Evolutionary conservation across 2,329 filamentous ascomycete species (phyloP).

Genomic region (Sordariomycetes sp.): DNA sequence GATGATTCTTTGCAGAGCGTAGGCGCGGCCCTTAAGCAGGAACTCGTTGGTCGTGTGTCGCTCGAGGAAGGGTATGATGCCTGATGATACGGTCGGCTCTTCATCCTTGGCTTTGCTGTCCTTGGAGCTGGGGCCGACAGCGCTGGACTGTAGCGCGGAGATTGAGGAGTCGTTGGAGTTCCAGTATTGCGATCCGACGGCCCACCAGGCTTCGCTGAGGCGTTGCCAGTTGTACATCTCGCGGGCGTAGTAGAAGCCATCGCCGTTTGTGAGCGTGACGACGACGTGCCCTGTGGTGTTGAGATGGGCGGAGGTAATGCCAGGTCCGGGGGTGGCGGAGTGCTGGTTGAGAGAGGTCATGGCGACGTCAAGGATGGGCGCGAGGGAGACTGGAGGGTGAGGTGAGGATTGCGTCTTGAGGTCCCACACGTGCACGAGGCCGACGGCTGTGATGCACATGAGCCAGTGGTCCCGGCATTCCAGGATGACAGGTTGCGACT

Average conservation of each 20-base stretch:
- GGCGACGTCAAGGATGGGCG: constrained; percentile 80
- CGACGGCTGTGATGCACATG: constrained; percentile 79
- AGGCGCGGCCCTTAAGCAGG: constrained; percentile 82
- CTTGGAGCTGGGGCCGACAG: constrained; percentile 47
- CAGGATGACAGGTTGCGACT: constrained; percentile 88
- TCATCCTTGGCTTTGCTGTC: constrained; percentile 32
- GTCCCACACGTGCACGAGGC: constrained; percentile 91
- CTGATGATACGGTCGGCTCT: constrained; percentile 63
- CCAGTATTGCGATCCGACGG: constrained; percentile 96
- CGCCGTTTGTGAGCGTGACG: constrained; percentile 87
- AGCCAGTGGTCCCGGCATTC: constrained; percentile 87
- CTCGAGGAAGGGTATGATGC: constrained; percentile 88
- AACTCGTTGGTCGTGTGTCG: constrained; percentile 92
- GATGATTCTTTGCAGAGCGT: constrained; percentile 83
- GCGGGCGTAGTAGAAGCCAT: constrained; percentile 84
- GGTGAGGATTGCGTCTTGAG: constrained; percentile 73
- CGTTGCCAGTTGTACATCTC: constrained; percentile 88
- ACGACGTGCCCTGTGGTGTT: constrained; percentile 82
- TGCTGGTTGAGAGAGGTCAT: constrained; percentile 70
- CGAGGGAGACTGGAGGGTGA: constrained; percentile 83
- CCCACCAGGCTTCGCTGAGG: constrained; percentile 97
- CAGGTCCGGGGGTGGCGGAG: constrained; percentile 64
- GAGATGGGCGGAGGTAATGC: constrained; percentile 82
- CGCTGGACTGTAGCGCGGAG: constrained; percentile 66
- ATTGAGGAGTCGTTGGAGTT: constrained; percentile 92